Percentiles rank a stretch among this genome's conserved stretches.
Evolutionary conservation across 2,329 filamentous ascomycete species (phyloP).

Genomic region (Aspergillus glaucus): DNA sequence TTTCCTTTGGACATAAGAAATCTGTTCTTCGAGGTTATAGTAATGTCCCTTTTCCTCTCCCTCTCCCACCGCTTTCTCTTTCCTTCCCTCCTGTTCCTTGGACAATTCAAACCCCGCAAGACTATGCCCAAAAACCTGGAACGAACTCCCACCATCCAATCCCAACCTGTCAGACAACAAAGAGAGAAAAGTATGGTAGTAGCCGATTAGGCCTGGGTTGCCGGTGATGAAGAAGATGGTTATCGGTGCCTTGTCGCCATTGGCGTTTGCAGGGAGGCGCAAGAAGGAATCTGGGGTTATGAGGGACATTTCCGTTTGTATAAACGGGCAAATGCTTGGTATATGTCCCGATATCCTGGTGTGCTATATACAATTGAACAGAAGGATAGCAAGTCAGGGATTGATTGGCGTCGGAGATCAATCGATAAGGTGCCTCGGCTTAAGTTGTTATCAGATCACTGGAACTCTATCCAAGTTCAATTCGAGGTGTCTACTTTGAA

Average conservation of each 20-base stretch:
- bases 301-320: conserved; percentile 9
- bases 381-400: too few relatives aligned
- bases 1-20: conserved; percentile 41
- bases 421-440: too few relatives aligned
- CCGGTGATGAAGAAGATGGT: conserved; percentile 45
- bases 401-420: too few relatives aligned
- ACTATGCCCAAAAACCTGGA: conserved; percentile 29
- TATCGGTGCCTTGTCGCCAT: conserved; percentile 7
- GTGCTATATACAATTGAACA: too few relatives aligned
- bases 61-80: conserved; percentile 2
- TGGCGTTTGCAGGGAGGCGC: conserved; percentile 14
- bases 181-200: conserved; percentile 42
- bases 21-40: conserved; percentile 45
- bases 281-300: conserved; percentile 28
- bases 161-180: conserved; percentile 22
- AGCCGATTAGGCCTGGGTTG: conserved; percentile 46
- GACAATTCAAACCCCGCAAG: conserved; percentile 30
- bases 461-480: too few relatives aligned
- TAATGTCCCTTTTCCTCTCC: conserved; percentile 1
- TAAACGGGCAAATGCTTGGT: too few relatives aligned
- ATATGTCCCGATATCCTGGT: too few relatives aligned
- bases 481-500: too few relatives aligned
- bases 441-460: too few relatives aligned
- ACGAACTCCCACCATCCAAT: conserved; percentile 1
- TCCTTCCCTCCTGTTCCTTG: not conserved